These are phyloP conservation scores for Claviceps quebecensis DNA, from an alignment of 2,329 filamentous ascomycete species.

Conservation along the genomic window DNA sequence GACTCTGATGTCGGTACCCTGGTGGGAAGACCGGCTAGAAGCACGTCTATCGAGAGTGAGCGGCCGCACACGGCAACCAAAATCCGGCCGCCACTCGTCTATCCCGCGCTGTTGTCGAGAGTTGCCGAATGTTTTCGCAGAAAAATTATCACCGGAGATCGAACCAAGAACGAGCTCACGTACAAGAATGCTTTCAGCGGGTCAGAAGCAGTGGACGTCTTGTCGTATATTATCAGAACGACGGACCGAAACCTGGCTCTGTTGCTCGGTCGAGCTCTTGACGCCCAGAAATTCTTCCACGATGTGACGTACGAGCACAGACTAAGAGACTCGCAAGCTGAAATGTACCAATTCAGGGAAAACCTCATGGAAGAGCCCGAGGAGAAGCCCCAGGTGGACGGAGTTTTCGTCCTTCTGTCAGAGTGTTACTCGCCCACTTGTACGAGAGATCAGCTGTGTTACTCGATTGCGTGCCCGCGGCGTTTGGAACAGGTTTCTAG, in stretches of 20 bases:
- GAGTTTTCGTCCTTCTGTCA: slow-evolving; percentile 88
- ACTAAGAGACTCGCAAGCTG: slow-evolving; percentile 79
- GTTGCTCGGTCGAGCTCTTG: slow-evolving; percentile 76
- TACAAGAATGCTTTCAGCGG: slow-evolving; percentile 97
- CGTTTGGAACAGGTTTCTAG: slow-evolving; percentile 89
- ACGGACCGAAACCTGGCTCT: slow-evolving; percentile 90
- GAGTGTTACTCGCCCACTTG: slow-evolving; percentile 98
- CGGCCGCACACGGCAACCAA: slow-evolving; percentile 41
- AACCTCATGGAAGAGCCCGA: slow-evolving; percentile 75
- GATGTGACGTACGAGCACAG: slow-evolving; percentile 97
- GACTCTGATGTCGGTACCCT: slow-evolving; percentile 38
- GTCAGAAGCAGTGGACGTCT: slow-evolving; percentile 85
- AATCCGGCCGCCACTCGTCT: slow-evolving; percentile 71
- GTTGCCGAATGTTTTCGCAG: slow-evolving; percentile 88
- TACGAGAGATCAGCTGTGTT: slow-evolving; percentile 87
- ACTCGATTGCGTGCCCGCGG: slow-evolving; percentile 92
- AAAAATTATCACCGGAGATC: slow-evolving; percentile 71
- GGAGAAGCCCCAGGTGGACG: slow-evolving; percentile 63
- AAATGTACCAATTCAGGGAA: slow-evolving; percentile 95
- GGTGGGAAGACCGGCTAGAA: slow-evolving; percentile 42
- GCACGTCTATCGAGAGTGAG: slow-evolving; percentile 39
- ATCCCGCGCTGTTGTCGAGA: slow-evolving; percentile 83
- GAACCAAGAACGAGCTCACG: slow-evolving; percentile 89
- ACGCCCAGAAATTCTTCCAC: slow-evolving; percentile 98
- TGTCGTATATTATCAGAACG: slow-evolving; percentile 93